Evolutionary conservation across 2,329 filamentous ascomycete genomes (phyloP), one percentile per base, ranked within the genome.

Genomic region (Chalara sp.): DNA sequence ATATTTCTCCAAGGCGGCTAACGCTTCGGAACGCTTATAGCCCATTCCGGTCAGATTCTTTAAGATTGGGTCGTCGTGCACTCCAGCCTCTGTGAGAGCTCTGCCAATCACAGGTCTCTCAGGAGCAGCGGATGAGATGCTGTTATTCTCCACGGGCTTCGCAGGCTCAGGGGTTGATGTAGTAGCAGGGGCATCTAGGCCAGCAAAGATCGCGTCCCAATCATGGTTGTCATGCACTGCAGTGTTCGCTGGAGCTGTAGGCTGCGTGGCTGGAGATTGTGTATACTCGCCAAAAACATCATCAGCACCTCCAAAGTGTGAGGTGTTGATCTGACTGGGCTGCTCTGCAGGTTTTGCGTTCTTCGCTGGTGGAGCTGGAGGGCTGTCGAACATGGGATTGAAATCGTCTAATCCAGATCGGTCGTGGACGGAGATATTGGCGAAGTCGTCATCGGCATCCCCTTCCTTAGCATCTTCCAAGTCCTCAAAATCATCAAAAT

Each of bases 151-250:
- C 7, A 44, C 39, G n/a, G 55, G 49, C 54, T 56, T 56, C 44
- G 56, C 44, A 58, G 55, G 46, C 59, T 63, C 56, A 54, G 58
- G 21, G 8, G 43, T 45, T 11, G 28, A 10, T 6, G 10, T 13
- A 31, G 43, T 48, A 48, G 66, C 60, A 6, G 78, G 70, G 2
- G 77, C 78, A 60, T 92, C 87, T 6, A 95, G 73, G 30, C 85
- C 84, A 1, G 88, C 86, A 70, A 97, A 97, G 50, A 97, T 89
- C 39, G 89, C 87, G 63, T 97, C 92, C 93, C 93, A 97, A 67
- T 97, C 92, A 60, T 95, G 87, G 33, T 73, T 71, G 11, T 79
- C 78, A 43, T 66, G 65, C 45, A 67, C 64, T 52, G 70, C 65
- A 44, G 67, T 64, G 49, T 72, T 65, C 49, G 70, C 57, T 41